Base-by-base conservation (phyloP, 495 filamentous ascomycete genomes). In the Xylaria scruposa region DNA sequence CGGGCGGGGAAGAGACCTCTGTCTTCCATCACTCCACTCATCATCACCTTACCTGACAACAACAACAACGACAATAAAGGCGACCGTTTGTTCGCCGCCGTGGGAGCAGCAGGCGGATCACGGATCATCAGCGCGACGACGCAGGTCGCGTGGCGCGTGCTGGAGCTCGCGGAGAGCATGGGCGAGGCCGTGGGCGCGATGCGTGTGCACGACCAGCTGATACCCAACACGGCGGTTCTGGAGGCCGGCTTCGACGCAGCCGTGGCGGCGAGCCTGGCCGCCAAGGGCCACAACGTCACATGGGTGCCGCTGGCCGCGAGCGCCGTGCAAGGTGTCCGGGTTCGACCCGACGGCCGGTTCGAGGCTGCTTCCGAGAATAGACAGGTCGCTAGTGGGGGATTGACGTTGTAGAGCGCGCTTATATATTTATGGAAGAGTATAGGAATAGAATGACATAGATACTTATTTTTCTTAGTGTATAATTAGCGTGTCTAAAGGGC, bases 91-190 rank as follows among this genome's bases (percentile, higher is more conserved):
- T 71, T 75, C 83, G 88, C 38, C 80, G 84, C 92, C 9, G 86
- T 90, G 19, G 93, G 92, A 8, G 89, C 91, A 0, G 93, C 93
- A 0, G 93, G 93, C 21, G 93, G 93, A 9, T 91, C 88, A 29
- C 86, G 91, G 1, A 97, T 95, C 78, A 93, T 94, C 77, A 95
- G 93, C 0, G 83, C 91, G 0, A 93, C 90, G 0, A 86, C 93
- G 33, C 93, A 94, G 77, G 90, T 88, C 60, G 84, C 94, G 21
- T 89, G 91, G 76, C 86, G 93, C 76, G 84, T 91, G 17, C 83
- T 97, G 0, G 93, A 95, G 73, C 84, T 87, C 44, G 83, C 83
- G 17, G 78, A 88, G 72, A 84, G 80, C 0, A 81, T 87, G 44
- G 72, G 79, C 0, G 80, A 89, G 51, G 89, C 91, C 0, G 83